Percentiles rank a stretch among this genome's conserved stretches.
phyloP scores from a whole-genome alignment of 768 basidiomycete species.

The Neoboletus magnificus region DNA sequence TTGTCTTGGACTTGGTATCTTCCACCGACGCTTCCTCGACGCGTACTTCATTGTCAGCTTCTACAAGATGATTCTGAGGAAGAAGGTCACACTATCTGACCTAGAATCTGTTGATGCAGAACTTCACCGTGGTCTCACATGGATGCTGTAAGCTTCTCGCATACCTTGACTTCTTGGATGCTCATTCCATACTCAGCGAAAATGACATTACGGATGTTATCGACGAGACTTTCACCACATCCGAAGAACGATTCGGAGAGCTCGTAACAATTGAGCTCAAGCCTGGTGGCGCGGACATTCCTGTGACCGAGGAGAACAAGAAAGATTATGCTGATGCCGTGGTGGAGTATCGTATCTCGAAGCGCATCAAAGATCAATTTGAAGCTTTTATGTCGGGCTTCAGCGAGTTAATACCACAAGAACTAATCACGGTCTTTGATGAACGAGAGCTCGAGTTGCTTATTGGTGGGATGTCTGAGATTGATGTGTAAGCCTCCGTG shows the following conservation, averaged over 20 bases:
- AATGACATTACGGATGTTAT: constrained; percentile 98
- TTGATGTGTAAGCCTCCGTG: constrained; percentile 76
- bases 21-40: constrained; percentile 98
- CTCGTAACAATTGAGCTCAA: constrained; percentile 96
- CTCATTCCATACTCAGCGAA: constrained; percentile 53
- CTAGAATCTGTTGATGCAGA: constrained; percentile 97
- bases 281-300: constrained; percentile 77
- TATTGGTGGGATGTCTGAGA: constrained; percentile 99
- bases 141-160: constrained; percentile 84
- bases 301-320: constrained; percentile 97
- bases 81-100: constrained; percentile 92
- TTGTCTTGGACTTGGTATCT: constrained; percentile 92
- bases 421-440: constrained; percentile 97
- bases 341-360: constrained; percentile 96
- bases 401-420: constrained; percentile 98
- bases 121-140: constrained; percentile 89
- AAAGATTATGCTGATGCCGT: constrained; percentile 94
- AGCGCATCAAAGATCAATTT: constrained; percentile 97
- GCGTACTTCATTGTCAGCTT: constrained; percentile 99
- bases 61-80: constrained; percentile 99
- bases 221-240: constrained; percentile 95
- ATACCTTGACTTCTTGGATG: neutral
- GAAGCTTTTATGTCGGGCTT: constrained; percentile 99
- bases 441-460: constrained; percentile 96
- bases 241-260: constrained; percentile 97